A percentile compares a stretch with the other conserved stretches of the same genome.
These are phyloP conservation scores for Calonectria fujianensis DNA, from an alignment of 2,329 filamentous ascomycete species.

Conservation along the genomic window DNA sequence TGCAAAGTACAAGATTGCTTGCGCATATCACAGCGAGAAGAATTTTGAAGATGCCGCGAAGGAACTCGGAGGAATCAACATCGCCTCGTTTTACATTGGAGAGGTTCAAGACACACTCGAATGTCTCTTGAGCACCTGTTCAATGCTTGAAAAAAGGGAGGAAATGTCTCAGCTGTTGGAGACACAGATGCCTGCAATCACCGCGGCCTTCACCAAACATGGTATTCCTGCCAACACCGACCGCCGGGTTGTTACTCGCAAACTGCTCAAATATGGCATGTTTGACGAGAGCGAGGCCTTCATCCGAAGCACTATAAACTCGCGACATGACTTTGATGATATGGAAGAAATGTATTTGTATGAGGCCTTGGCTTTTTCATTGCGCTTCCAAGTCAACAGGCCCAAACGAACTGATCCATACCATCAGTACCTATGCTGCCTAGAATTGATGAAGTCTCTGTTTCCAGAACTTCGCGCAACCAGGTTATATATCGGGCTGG, in stretches of 20 bases:
- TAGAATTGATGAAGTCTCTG: neutral
- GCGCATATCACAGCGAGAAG: neutral
- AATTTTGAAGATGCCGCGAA: conserved; percentile 11
- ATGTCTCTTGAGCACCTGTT: neutral
- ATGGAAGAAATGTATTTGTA: conserved; percentile 19
- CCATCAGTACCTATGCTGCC: conserved; percentile 3
- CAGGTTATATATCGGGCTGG: conserved; percentile 7
- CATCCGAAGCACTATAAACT: conserved; percentile 11
- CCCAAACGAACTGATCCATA: neutral
- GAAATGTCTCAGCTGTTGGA: neutral
- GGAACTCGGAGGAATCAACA: conserved; percentile 19
- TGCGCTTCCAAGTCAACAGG: conserved; percentile 4
- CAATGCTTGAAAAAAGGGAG: neutral
- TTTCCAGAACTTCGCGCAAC: neutral
- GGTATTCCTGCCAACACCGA: neutral
- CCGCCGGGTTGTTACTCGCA: neutral
- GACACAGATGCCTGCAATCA: neutral
- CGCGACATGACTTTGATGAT: conserved; percentile 2
- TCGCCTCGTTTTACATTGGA: conserved; percentile 3
- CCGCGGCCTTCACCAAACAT: neutral
- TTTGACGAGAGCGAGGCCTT: conserved; percentile 17
- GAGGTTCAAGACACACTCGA: neutral
- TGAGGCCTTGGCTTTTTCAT: conserved; percentile 5
- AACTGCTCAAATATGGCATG: conserved; percentile 14
- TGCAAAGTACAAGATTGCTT: conserved; percentile 11